Evolutionary conservation across 108 stramenopile species (phyloP).

Genomic region (Fistulifera solaris): DNA sequence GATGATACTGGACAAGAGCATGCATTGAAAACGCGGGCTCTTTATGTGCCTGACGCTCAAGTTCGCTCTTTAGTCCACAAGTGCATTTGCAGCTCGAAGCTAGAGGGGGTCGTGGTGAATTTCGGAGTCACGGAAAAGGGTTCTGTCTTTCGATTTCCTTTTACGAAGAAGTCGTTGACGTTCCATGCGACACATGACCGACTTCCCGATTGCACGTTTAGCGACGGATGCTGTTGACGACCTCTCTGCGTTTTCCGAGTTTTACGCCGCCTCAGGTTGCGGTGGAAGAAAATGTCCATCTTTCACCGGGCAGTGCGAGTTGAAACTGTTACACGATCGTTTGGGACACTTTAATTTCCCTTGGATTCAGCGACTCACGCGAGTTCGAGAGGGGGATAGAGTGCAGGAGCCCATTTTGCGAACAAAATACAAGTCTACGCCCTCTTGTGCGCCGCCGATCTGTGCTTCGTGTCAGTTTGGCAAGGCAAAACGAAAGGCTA

Average conservation of each 20-base stretch:
- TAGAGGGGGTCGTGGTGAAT: background rate
- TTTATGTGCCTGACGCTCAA: background rate
- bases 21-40: background rate
- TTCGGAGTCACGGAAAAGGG: background rate
- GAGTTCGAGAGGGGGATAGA: too few species aligned
- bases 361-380: too few species aligned
- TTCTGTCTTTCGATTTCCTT: constrained; percentile 1
- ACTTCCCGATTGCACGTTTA: too few species aligned
- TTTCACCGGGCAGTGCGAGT: too few species aligned
- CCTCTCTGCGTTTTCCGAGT: too few species aligned
- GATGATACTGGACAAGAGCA: background rate
- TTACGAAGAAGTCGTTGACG: background rate
- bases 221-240: too few species aligned
- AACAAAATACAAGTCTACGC: background rate
- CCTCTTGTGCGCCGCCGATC: constrained; percentile 3
- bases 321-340: too few species aligned
- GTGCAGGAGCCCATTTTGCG: too few species aligned
- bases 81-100: background rate
- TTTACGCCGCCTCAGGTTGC: too few species aligned
- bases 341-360: too few species aligned
- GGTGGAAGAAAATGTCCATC: too few species aligned
- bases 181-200: background rate
- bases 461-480: constrained; percentile 17
- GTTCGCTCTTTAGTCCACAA: background rate
- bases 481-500: background rate